Conservation (phyloP, 2,329 filamentous ascomycete genomes). For the Mycosphaerella arachidis region DNA sequence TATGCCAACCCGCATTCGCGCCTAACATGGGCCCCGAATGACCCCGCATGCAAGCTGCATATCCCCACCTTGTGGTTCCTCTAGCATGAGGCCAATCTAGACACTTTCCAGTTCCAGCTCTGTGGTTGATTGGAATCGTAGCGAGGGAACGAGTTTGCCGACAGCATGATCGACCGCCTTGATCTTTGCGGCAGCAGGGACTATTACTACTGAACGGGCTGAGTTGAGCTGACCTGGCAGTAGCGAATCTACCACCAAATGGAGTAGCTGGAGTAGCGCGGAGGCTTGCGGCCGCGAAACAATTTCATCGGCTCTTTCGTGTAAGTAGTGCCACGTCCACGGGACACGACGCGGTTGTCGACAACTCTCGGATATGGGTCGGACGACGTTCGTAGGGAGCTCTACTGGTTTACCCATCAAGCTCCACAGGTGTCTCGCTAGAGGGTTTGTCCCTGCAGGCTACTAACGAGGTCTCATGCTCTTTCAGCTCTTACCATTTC, state of each 20-base stretch:
- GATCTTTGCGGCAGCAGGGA: too few species aligned
- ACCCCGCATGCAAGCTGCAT: not conserved
- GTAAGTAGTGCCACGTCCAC: not conserved
- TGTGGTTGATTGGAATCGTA: not conserved
- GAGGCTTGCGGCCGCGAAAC: too few species aligned
- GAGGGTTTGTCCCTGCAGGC: not conserved
- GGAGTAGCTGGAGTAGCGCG: not conserved
- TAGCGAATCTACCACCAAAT: not conserved
- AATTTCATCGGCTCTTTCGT: not conserved
- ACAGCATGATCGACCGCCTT: not conserved
- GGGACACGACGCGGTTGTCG: not conserved
- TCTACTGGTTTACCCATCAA: not conserved
- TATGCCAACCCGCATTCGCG: not conserved
- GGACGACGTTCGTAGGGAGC: not conserved
- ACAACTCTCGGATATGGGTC: not conserved
- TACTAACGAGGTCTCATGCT: not conserved
- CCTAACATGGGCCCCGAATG: not conserved
- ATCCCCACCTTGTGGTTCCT: not conserved
- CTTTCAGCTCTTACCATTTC: not conserved
- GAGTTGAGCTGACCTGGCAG: not conserved
- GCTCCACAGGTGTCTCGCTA: not conserved
- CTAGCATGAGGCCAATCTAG: not conserved
- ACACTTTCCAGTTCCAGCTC: not conserved
- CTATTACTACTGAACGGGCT: not conserved
- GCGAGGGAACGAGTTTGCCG: not conserved